phyloP scores from a whole-genome alignment of 352 stramenopile genomes.

The Phytophthora hybrid region DNA sequence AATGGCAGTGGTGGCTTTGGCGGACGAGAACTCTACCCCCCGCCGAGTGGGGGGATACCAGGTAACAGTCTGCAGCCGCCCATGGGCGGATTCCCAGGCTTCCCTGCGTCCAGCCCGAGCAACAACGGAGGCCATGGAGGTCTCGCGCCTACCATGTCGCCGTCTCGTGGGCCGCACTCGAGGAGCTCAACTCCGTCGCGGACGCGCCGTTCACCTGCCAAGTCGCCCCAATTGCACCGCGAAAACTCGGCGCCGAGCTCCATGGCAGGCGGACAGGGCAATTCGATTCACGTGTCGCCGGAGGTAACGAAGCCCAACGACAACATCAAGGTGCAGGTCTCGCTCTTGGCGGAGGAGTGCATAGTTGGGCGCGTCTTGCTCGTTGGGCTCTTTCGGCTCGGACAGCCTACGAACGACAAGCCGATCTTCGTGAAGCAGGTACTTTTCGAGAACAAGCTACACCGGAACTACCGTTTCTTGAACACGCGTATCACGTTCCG shows the following conservation, averaged over 20 bases:
- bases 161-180: conserved; percentile 23
- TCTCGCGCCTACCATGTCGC: conserved; percentile 31
- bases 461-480: conserved; percentile 66
- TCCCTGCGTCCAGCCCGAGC: conserved; percentile 24
- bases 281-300: conserved; percentile 55
- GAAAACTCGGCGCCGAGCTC: conserved; percentile 38
- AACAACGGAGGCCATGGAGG: conserved; percentile 14
- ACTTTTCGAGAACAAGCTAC: conserved; percentile 80
- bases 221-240: conserved; percentile 49
- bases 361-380: conserved; percentile 66
- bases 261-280: conserved; percentile 33
- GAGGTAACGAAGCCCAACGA: conserved; percentile 79
- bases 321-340: conserved; percentile 83
- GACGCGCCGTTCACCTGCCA: conserved; percentile 47
- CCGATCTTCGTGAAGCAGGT: conserved; percentile 89
- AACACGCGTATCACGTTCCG: conserved; percentile 87
- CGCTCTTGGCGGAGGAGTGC: conserved; percentile 67
- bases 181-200: conserved; percentile 43
- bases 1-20: conserved; percentile 23
- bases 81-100: conserved; percentile 22
- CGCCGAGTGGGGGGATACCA: conserved; percentile 24
- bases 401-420: conserved; percentile 80
- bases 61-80: conserved; percentile 26
- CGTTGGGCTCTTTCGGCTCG: conserved; percentile 79
- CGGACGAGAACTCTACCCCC: conserved; percentile 20